phyloP scores from a whole-genome alignment of 345 rosid genomes.

The Hirschfeldia incana region DNA sequence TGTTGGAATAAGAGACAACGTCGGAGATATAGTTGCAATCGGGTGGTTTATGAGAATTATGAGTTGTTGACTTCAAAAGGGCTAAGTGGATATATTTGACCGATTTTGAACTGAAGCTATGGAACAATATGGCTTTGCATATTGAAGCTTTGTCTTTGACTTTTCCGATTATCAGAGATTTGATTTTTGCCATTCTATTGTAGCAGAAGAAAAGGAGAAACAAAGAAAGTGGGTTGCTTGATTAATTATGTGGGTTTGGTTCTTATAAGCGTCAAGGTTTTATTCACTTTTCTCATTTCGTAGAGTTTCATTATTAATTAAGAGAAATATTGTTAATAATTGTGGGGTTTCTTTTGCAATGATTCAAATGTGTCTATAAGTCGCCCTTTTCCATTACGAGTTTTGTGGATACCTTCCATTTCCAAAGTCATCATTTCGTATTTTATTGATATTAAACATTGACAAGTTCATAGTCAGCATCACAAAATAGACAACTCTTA shows the following conservation, averaged over 20 bases:
- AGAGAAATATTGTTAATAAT: background rate
- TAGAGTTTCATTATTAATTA: background rate
- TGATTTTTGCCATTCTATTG: constrained; percentile 37
- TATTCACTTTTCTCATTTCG: background rate
- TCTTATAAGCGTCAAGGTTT: constrained; percentile 15
- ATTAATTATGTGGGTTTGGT: background rate
- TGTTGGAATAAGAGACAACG: constrained; percentile 61
- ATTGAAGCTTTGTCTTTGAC: constrained; percentile 78
- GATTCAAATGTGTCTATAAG: background rate
- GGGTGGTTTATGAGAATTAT: constrained; percentile 54
- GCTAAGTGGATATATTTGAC: constrained; percentile 48
- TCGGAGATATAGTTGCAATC: constrained; percentile 45
- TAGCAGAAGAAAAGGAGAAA: background rate
- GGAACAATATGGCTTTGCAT: constrained; percentile 57
- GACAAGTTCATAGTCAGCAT: constrained; percentile 24
- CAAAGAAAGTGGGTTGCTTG: background rate
- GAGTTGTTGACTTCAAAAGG: constrained; percentile 73
- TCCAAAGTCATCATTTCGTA: background rate
- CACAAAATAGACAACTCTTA: background rate
- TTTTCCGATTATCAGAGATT: constrained; percentile 49
- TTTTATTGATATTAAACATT: background rate
- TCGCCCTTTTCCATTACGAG: background rate
- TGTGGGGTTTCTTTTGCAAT: background rate
- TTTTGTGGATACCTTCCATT: background rate
- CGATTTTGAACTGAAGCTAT: constrained; percentile 45